Conservation (phyloP, 805 yeast species). For the Ogataea trehalophila region DNA sequence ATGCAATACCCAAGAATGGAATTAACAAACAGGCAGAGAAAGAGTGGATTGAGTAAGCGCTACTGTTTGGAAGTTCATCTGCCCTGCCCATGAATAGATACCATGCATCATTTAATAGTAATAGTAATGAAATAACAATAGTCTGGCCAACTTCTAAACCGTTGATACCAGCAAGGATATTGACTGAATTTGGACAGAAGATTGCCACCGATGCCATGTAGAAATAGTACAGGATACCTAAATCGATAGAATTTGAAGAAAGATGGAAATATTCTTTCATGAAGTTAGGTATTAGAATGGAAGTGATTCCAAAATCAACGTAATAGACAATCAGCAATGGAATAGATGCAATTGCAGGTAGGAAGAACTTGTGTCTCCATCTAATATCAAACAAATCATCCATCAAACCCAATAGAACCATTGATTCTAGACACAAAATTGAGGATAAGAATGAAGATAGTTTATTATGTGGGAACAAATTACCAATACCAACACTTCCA, state of each 20-base stretch:
- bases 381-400: constrained; percentile 94
- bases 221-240: constrained; percentile 73
- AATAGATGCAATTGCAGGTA: constrained; percentile 91
- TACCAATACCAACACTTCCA: not conserved
- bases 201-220: constrained; percentile 92
- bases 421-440: constrained; percentile 74
- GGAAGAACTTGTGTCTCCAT: constrained; percentile 95
- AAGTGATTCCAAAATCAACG: constrained; percentile 90
- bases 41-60: constrained; percentile 66
- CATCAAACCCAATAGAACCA: constrained; percentile 79
- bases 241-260: constrained; percentile 49
- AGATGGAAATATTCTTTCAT: constrained; percentile 39
- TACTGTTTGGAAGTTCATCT: not conserved
- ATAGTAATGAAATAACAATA: constrained; percentile 64
- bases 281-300: constrained; percentile 75
- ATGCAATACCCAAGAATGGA: constrained; percentile 83
- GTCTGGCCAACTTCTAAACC: constrained; percentile 97
- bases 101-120: constrained; percentile 71
- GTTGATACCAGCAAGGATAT: constrained; percentile 92
- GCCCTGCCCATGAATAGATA: constrained; percentile 39
- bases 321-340: constrained; percentile 89
- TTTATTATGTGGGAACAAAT: constrained; percentile 70
- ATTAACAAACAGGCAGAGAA: constrained; percentile 73
- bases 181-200: constrained; percentile 93
- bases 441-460: constrained; percentile 85